A percentile compares a stretch with the other conserved stretches of the same genome.
phyloP scores from a whole-genome alignment of 768 basidiomycete genomes.

The Pisolithus tinctorius region DNA sequence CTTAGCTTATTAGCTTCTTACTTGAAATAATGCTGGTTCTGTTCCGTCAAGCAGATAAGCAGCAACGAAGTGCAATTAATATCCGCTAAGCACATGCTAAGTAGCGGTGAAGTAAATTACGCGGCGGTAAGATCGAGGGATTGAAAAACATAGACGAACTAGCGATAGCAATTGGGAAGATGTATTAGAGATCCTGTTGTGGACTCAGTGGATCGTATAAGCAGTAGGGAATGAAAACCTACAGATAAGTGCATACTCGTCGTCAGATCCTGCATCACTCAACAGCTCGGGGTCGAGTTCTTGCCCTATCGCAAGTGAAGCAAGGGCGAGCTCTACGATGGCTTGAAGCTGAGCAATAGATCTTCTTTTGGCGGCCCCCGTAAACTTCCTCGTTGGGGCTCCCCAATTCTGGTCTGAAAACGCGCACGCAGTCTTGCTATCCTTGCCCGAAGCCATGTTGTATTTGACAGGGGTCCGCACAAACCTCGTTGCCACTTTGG shows the following conservation, averaged over 20 bases:
- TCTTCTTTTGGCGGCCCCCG: background rate
- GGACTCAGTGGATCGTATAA: too few species aligned
- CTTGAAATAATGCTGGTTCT: too few species aligned
- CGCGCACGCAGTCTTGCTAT: background rate
- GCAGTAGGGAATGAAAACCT: too few species aligned
- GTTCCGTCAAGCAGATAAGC: too few species aligned
- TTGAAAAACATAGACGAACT: too few species aligned
- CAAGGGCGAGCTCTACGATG: too few species aligned
- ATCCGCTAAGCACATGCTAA: background rate
- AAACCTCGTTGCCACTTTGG: background rate
- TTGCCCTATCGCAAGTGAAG: too few species aligned
- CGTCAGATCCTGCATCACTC: background rate
- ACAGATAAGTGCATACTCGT: background rate
- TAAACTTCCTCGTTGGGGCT: background rate
- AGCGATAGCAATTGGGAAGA: too few species aligned
- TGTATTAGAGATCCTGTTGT: too few species aligned
- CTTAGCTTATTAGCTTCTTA: too few species aligned
- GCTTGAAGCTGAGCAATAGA: background rate
- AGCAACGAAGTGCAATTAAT: too few species aligned
- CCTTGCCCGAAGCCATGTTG: constrained; percentile 6
- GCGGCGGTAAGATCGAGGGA: background rate
- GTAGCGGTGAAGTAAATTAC: background rate
- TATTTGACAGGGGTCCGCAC: background rate
- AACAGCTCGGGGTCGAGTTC: background rate
- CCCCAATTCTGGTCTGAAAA: constrained; percentile 9